Evolutionary conservation across 148 eudicot species (phyloP).

Genomic region (Hydrangea macrophylla): DNA sequence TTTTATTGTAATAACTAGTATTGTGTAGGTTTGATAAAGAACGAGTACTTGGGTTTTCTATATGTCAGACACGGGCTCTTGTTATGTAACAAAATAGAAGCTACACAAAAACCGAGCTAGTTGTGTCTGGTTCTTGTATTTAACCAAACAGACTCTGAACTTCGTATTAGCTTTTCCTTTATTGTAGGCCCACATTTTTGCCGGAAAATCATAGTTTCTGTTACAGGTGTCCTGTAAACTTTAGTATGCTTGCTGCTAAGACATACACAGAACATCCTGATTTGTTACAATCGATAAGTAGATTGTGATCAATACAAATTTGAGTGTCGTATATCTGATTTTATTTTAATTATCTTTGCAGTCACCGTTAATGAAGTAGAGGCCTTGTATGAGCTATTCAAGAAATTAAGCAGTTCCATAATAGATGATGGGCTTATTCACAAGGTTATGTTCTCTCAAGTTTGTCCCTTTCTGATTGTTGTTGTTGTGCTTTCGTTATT

Average conservation of each 20-base stretch:
- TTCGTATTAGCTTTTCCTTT: no score
- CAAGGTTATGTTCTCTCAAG: slow-evolving; percentile 47
- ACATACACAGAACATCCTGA: neutral
- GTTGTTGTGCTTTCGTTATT: neutral
- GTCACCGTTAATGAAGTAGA: slow-evolving; percentile 90
- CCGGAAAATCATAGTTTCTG: no score
- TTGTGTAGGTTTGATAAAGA: no score
- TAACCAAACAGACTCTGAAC: no score
- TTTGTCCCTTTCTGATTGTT: neutral
- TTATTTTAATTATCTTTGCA: slow-evolving; percentile 26
- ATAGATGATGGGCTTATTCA: slow-evolving; percentile 87
- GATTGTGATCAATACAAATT: neutral
- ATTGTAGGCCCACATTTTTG: no score
- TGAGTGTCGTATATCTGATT: neutral
- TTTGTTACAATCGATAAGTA: neutral
- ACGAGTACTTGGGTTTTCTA: no score
- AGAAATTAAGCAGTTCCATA: slow-evolving; percentile 85
- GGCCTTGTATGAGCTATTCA: slow-evolving; percentile 71
- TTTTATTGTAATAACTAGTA: no score
- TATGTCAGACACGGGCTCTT: no score
- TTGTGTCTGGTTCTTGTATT: no score
- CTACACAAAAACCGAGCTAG: no score
- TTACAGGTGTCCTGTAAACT: neutral
- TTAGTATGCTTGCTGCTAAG: neutral
- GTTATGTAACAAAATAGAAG: no score